These are phyloP conservation scores for Clarireedia sp. DNA, from an alignment of 2,329 filamentous ascomycete species.

Conservation along the genomic window DNA sequence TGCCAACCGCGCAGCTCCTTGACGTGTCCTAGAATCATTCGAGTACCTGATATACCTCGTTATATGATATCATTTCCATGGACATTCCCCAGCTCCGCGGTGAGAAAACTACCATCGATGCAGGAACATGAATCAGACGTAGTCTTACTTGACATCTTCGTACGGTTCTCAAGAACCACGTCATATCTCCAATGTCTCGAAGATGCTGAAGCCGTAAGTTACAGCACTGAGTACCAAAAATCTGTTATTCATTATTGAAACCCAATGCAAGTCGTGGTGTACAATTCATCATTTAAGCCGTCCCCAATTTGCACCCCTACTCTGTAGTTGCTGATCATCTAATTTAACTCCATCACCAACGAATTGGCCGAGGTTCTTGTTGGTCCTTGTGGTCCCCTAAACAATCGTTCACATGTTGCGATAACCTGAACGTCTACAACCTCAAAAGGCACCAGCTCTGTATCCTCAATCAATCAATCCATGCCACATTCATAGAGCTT, in stretches of 20 bases:
- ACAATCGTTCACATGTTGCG: conserved; percentile 5
- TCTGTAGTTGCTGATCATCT: conserved; percentile 1
- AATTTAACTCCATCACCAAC: not conserved
- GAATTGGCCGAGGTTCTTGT: not conserved
- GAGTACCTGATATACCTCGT: not conserved
- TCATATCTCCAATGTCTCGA: too few relatives aligned
- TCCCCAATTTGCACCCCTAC: not conserved
- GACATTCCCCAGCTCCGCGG: too few relatives aligned
- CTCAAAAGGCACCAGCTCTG: not conserved
- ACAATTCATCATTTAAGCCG: not conserved
- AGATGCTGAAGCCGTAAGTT: too few relatives aligned
- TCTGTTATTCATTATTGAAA: too few relatives aligned
- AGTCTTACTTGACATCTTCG: too few relatives aligned
- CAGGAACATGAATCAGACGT: too few relatives aligned
- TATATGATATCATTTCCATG: not conserved
- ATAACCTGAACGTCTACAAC: not conserved
- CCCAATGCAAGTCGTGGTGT: not conserved
- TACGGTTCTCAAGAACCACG: too few relatives aligned
- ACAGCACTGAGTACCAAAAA: too few relatives aligned
- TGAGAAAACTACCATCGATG: too few relatives aligned
- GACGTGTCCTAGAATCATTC: not conserved
- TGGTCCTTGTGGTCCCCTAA: not conserved
- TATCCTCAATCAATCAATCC: not conserved
- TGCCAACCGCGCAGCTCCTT: not conserved
- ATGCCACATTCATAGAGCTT: conserved; percentile 1